A percentile compares a stretch with the other conserved stretches of the same genome.
Evolutionary conservation across 805 yeast species (phyloP).

Genomic region (Ogataea paraovalis): DNA sequence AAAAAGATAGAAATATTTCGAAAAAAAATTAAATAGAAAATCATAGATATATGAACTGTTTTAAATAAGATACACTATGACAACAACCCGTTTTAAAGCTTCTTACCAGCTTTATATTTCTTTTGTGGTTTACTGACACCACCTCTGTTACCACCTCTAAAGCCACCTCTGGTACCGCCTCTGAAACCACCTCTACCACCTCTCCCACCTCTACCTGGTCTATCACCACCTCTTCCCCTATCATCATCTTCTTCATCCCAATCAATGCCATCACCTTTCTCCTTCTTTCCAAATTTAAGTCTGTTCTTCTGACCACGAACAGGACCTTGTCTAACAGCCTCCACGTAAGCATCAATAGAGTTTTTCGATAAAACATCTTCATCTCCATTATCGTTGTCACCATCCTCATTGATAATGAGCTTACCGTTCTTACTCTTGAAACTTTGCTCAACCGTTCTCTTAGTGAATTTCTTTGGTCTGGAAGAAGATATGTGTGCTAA

Average conservation of each 20-base stretch:
- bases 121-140: conserved; percentile 35
- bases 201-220: conserved; percentile 1
- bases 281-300: conserved; percentile 64
- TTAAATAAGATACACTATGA: not conserved
- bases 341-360: conserved; percentile 89
- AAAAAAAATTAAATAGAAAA: not conserved
- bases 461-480: conserved; percentile 61
- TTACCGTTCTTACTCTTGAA: conserved; percentile 62
- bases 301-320: conserved; percentile 90
- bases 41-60: not conserved
- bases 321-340: conserved; percentile 91
- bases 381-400: conserved; percentile 44
- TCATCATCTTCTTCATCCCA: conserved; percentile 37
- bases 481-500: conserved; percentile 86
- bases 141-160: conserved; percentile 2
- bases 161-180: conserved; percentile 1
- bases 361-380: conserved; percentile 38
- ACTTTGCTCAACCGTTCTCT: conserved; percentile 37
- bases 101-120: conserved; percentile 57
- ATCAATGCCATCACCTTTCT: conserved; percentile 52
- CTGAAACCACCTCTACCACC: conserved; percentile 6
- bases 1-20: not conserved
- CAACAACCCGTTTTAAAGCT: conserved; percentile 35
- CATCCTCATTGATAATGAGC: conserved; percentile 56
- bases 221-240: not conserved